Evolutionary conservation across 2,329 filamentous ascomycete genomes (phyloP).

Genomic region (Aspergillus intermedius): DNA sequence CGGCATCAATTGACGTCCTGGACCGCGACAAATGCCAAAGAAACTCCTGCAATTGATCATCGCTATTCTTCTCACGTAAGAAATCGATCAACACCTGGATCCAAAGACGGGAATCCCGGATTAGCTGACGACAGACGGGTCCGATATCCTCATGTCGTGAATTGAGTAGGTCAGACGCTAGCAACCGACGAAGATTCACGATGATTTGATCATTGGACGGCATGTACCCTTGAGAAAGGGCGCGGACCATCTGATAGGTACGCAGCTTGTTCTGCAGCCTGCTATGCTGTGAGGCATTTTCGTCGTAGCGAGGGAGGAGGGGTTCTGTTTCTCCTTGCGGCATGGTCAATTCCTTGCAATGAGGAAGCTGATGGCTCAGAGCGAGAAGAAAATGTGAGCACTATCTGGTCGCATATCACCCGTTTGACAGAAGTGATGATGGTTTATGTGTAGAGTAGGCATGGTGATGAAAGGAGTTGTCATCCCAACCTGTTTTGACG

Average conservation of each 20-base stretch:
- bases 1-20: conserved; percentile 61
- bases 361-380: background rate
- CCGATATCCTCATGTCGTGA: conserved; percentile 69
- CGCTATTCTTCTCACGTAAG: conserved; percentile 70
- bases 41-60: conserved; percentile 86
- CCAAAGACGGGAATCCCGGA: conserved; percentile 66
- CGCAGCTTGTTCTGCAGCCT: conserved; percentile 83
- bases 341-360: conserved; percentile 12
- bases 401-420: too few relatives aligned
- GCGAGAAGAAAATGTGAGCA: too few relatives aligned
- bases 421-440: background rate
- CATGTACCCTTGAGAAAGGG: conserved; percentile 78
- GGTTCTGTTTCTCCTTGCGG: conserved; percentile 63
- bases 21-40: conserved; percentile 77
- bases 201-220: conserved; percentile 82
- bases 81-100: conserved; percentile 76
- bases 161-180: conserved; percentile 72
- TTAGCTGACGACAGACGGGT: conserved; percentile 65
- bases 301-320: conserved; percentile 65
- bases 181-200: conserved; percentile 68
- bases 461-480: background rate
- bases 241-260: conserved; percentile 83
- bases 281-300: conserved; percentile 72
- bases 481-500: conserved; percentile 5
- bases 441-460: background rate